These are phyloP conservation scores for Psilocybe cyanescens DNA, from an alignment of 768 basidiomycete species.

Conservation along the genomic window DNA sequence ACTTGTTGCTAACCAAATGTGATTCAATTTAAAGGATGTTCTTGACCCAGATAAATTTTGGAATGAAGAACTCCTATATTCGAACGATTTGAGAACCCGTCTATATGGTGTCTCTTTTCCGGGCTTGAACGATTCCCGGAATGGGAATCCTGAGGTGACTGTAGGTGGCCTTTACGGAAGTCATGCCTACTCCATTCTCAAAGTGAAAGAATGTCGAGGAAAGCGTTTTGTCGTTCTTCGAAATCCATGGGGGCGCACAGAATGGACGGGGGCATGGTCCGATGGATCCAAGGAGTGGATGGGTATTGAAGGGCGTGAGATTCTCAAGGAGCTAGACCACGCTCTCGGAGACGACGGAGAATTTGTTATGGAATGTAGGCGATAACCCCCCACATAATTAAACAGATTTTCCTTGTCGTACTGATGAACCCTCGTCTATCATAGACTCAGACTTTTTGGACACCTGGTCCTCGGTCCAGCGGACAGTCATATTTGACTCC, in stretches of 20 bases:
- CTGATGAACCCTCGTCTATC: not conserved
- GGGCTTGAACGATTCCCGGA: conserved; percentile 25
- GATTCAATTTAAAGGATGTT: conserved; percentile 37
- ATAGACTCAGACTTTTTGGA: conserved; percentile 39
- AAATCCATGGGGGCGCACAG: conserved; percentile 49
- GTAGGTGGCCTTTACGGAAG: conserved; percentile 34
- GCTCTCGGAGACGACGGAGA: conserved; percentile 44
- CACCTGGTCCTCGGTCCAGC: conserved; percentile 41
- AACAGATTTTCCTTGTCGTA: no score
- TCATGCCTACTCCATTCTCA: conserved; percentile 48
- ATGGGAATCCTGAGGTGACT: conserved; percentile 13
- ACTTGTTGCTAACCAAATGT: not conserved
- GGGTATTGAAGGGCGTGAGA: conserved; percentile 37
- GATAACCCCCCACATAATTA: not conserved
- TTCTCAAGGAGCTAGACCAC: conserved; percentile 38
- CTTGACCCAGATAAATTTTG: conserved; percentile 52
- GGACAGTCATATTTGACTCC: conserved; percentile 43
- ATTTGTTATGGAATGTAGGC: conserved; percentile 49
- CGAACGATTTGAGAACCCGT: conserved; percentile 40
- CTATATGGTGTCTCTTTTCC: conserved; percentile 49
- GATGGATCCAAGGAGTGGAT: conserved; percentile 49
- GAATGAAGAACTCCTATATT: conserved; percentile 50
- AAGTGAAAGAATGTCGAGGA: conserved; percentile 42
- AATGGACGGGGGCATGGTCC: conserved; percentile 48
- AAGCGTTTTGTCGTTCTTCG: conserved; percentile 47